Percentiles rank a stretch among this genome's conserved stretches.
These are phyloP conservation scores for Boletus rubropictus DNA, from an alignment of 768 basidiomycete genomes.

Conservation along the genomic window DNA sequence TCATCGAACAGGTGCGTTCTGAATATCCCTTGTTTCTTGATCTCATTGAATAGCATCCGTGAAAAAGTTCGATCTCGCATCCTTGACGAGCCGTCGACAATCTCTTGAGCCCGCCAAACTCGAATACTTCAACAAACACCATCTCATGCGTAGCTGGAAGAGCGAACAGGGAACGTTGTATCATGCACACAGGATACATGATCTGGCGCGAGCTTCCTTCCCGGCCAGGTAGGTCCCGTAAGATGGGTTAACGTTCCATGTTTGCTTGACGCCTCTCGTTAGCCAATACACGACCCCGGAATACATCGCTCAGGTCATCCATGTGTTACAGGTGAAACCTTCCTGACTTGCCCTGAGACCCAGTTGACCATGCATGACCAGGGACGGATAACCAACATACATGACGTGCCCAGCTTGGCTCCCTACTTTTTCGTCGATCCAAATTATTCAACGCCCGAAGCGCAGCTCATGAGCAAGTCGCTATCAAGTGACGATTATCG, in stretches of 20 bases:
- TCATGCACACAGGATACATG: constrained; percentile 51
- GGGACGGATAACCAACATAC: constrained; percentile 66
- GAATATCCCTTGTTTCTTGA: background rate
- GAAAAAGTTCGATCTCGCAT: constrained; percentile 65
- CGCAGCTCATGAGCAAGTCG: constrained; percentile 45
- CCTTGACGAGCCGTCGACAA: constrained; percentile 78
- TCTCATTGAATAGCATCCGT: background rate
- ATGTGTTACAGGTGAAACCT: constrained; percentile 48
- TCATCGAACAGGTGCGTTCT: constrained; percentile 54
- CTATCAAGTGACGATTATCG: constrained; percentile 41
- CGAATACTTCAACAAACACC: constrained; percentile 83
- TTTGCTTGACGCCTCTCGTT: background rate
- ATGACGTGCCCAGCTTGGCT: constrained; percentile 62
- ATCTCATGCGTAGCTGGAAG: constrained; percentile 56
- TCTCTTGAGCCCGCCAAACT: constrained; percentile 76
- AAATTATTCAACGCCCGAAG: constrained; percentile 48
- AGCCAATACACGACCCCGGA: constrained; percentile 47
- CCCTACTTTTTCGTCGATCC: constrained; percentile 80
- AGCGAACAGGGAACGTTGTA: constrained; percentile 44
- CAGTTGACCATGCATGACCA: constrained; percentile 21
- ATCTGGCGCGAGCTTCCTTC: constrained; percentile 49
- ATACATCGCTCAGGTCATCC: constrained; percentile 61
- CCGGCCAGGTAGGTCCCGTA: constrained; percentile 45
- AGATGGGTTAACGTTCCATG: background rate
- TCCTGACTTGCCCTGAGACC: background rate